Evolutionary conservation across 192 early-diverging fungal species (phyloP).

Genomic region (Backusella tarrabulga): DNA sequence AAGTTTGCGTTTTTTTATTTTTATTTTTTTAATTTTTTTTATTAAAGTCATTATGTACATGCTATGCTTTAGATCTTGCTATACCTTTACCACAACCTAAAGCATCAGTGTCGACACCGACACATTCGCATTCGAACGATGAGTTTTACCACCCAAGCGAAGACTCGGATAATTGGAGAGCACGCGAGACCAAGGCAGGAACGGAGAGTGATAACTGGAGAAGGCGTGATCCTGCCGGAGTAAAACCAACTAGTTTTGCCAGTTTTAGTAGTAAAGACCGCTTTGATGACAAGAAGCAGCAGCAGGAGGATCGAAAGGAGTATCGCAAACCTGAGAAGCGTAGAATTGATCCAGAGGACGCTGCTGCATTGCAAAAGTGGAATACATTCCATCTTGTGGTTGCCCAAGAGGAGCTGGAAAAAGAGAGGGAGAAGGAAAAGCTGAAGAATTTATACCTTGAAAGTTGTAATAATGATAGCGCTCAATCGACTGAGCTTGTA

Average conservation of each 20-base stretch:
- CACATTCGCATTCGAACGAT: neutral
- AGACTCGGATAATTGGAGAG: neutral
- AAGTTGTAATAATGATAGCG: neutral
- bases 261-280: neutral
- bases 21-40: neutral
- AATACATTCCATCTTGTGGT: neutral
- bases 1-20: neutral
- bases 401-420: neutral
- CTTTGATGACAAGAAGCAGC: neutral
- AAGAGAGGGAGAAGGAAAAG: neutral
- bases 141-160: neutral
- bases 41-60: neutral
- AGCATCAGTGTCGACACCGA: neutral
- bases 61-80: neutral
- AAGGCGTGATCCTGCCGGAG: neutral
- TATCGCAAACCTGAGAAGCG: neutral
- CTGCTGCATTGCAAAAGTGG: neutral
- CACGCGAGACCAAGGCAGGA: neutral
- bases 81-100: neutral
- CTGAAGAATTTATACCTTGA: neutral
- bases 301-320: neutral
- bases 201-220: neutral
- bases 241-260: neutral
- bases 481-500: neutral
- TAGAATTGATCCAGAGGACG: neutral